Conservation (phyloP, 2,329 filamentous ascomycete genomes). For the Torrubiella hemipterigena region DNA sequence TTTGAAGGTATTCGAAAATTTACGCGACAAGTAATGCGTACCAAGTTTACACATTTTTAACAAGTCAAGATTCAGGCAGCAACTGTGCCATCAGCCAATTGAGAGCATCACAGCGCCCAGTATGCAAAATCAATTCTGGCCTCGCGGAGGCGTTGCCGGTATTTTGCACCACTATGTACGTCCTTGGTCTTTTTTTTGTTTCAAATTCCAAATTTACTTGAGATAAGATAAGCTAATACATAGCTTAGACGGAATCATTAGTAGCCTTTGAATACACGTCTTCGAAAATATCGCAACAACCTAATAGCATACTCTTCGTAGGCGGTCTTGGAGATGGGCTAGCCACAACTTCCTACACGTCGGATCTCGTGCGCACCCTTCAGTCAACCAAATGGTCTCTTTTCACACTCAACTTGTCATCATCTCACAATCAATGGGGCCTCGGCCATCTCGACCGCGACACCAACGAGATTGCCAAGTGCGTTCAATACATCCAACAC, state of each 20-base stretch:
- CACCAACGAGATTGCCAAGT: constrained; percentile 21
- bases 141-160: constrained; percentile 17
- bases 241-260: constrained; percentile 21
- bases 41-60: constrained; percentile 3
- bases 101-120: constrained; percentile 1
- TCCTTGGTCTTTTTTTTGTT: too few relatives aligned
- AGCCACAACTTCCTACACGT: constrained; percentile 34
- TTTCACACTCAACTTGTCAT: constrained; percentile 25
- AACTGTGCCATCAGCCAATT: too few relatives aligned
- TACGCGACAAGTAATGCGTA: neutral
- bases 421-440: constrained; percentile 23
- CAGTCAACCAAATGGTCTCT: constrained; percentile 21
- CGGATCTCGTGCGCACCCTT: constrained; percentile 27
- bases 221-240: neutral
- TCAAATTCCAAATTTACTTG: neutral
- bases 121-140: constrained; percentile 20
- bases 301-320: constrained; percentile 37
- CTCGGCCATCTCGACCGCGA: constrained; percentile 22
- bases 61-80: constrained; percentile 3
- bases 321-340: constrained; percentile 40
- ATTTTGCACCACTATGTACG: constrained; percentile 21
- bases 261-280: constrained; percentile 24
- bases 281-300: constrained; percentile 12
- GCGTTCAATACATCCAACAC: constrained; percentile 15
- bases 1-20: too few relatives aligned